Percentiles rank a stretch among this genome's conserved stretches.
These are phyloP conservation scores for Neopestalotiopsis rosae DNA, from an alignment of 2,329 filamentous ascomycete species.

Conservation along the genomic window DNA sequence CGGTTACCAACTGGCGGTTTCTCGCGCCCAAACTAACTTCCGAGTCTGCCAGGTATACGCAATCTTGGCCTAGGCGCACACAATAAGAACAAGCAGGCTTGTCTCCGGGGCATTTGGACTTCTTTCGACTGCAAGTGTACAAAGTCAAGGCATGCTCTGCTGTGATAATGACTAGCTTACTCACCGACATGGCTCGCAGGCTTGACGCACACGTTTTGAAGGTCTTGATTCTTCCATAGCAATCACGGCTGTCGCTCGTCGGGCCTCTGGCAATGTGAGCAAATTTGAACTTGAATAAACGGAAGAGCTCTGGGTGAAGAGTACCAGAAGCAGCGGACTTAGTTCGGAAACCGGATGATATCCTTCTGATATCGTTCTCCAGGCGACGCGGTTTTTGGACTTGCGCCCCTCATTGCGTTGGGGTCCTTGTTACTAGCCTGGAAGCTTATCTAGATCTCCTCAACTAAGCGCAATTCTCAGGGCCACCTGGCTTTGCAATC, in stretches of 20 bases:
- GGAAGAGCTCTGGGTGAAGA: not conserved
- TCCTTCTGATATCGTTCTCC: not conserved
- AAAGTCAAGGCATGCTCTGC: not conserved
- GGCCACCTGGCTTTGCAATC: too few relatives aligned
- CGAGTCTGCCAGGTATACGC: not conserved
- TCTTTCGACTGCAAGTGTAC: not conserved
- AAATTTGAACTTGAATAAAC: not conserved
- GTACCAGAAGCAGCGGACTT: not conserved
- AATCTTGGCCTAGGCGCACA: not conserved
- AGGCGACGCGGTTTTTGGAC: not conserved
- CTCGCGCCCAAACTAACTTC: not conserved
- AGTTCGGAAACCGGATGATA: not conserved
- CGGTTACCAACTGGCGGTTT: not conserved
- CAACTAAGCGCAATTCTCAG: too few relatives aligned
- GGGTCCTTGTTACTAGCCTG: not conserved
- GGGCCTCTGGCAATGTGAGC: not conserved
- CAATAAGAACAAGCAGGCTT: not conserved
- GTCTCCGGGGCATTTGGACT: not conserved
- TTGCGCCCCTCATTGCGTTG: not conserved
- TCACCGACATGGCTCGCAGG: not conserved
- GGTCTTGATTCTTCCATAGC: not conserved
- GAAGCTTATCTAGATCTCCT: not conserved
- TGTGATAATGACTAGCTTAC: not conserved
- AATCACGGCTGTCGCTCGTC: not conserved
- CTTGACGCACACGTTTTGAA: not conserved